Percentiles rank a stretch among this genome's conserved stretches.
Evolutionary conservation across 2,329 filamentous ascomycete genomes (phyloP).

Genomic region (Talaromyces albobiverticillius): DNA sequence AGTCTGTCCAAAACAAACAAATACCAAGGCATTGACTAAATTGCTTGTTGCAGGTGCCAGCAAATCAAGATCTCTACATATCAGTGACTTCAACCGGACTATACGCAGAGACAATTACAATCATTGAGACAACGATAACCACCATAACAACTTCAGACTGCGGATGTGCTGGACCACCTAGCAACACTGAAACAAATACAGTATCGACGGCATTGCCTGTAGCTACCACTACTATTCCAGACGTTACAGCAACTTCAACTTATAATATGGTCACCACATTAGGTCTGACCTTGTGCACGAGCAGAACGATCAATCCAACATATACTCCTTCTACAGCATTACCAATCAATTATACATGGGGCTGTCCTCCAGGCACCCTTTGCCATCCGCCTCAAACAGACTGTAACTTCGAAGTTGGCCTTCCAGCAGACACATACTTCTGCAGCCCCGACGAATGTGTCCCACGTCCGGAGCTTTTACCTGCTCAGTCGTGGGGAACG

Average conservation of each 20-base stretch:
- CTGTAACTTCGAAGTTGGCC: conserved; percentile 40
- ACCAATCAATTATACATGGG: conserved; percentile 36
- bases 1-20: not conserved
- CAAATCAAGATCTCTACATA: not conserved
- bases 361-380: conserved; percentile 43
- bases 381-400: conserved; percentile 33
- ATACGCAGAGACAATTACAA: not conserved
- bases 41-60: not conserved
- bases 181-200: not conserved
- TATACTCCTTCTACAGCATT: conserved; percentile 24
- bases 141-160: not conserved
- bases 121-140: not conserved
- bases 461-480: conserved; percentile 24
- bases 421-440: conserved; percentile 35
- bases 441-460: conserved; percentile 41
- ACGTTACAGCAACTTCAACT: not conserved
- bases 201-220: not conserved
- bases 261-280: not conserved
- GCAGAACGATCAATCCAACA: conserved; percentile 25
- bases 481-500: conserved; percentile 23
- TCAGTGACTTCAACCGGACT: not conserved
- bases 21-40: not conserved
- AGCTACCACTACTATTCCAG: not conserved
- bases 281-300: conserved; percentile 25
- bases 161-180: not conserved